These are phyloP conservation scores for Phytophthora ohioensis DNA, from an alignment of 352 stramenopile species.

Conservation along the genomic window DNA sequence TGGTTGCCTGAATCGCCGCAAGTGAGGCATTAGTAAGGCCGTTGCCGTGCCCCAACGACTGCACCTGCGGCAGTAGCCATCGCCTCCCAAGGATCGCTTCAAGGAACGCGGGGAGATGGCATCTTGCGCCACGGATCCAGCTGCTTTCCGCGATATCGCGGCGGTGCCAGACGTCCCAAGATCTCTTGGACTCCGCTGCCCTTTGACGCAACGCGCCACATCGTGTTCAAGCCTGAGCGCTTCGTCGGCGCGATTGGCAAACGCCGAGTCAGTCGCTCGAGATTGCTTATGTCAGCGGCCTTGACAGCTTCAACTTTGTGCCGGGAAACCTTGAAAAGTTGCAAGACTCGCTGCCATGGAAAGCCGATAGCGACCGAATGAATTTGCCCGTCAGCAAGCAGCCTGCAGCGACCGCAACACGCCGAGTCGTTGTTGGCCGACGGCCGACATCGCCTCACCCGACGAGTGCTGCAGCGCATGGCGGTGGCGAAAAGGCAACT, in stretches of 20 bases:
- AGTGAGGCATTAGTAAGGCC: constrained; percentile 26
- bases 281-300: constrained; percentile 33
- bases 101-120: constrained; percentile 17
- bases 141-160: constrained; percentile 40
- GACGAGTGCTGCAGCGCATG: not conserved
- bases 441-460: not conserved
- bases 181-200: constrained; percentile 25
- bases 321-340: not conserved
- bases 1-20: constrained; percentile 9
- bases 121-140: constrained; percentile 25
- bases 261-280: constrained; percentile 12
- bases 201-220: constrained; percentile 18
- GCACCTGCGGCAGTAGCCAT: constrained; percentile 22
- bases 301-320: constrained; percentile 26
- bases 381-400: not conserved
- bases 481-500: not conserved
- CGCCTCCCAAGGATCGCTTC: constrained; percentile 26
- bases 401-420: not conserved
- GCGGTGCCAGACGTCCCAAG: constrained; percentile 22
- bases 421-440: not conserved
- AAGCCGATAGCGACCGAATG: constrained; percentile 4
- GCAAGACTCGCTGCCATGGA: not conserved
- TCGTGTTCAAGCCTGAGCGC: constrained; percentile 20
- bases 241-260: constrained; percentile 21
- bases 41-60: constrained; percentile 26